A percentile compares a stretch with the other conserved stretches of the same genome.
Conservation (phyloP, 805 yeast genomes). For the Ogataea pignaliae region DNA sequence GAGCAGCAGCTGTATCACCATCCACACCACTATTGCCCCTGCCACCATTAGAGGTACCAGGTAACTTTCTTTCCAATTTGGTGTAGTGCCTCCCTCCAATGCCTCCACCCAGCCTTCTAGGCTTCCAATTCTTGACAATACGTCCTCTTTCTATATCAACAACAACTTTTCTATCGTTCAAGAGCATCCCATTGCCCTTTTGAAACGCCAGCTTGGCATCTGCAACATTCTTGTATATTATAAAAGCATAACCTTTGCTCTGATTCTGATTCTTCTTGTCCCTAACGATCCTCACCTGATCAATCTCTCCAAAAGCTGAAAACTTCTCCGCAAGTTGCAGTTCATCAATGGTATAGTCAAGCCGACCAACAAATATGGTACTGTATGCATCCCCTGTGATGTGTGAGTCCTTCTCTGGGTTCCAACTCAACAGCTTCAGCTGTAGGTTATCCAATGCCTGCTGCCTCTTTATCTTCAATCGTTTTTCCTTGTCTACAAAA, state of each 20-base stretch:
- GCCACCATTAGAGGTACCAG: too few species aligned
- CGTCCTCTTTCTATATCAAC: constrained; percentile 74
- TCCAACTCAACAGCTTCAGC: constrained; percentile 39
- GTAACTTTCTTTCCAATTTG: constrained; percentile 1
- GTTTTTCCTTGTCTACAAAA: constrained; percentile 22
- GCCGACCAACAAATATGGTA: constrained; percentile 74
- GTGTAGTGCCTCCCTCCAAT: constrained; percentile 57
- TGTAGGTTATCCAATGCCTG: constrained; percentile 28
- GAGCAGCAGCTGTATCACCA: too few species aligned
- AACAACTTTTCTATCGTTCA: constrained; percentile 52
- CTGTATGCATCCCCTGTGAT: constrained; percentile 66
- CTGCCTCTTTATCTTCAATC: constrained; percentile 21
- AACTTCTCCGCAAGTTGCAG: constrained; percentile 62
- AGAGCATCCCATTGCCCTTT: constrained; percentile 48
- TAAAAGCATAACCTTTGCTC: constrained; percentile 81
- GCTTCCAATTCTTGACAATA: constrained; percentile 61
- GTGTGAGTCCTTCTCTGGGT: constrained; percentile 54
- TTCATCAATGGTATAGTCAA: constrained; percentile 62
- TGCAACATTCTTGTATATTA: constrained; percentile 57
- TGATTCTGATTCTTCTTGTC: constrained; percentile 40
- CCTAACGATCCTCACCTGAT: constrained; percentile 52
- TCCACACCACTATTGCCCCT: too few species aligned
- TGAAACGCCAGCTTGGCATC: constrained; percentile 61
- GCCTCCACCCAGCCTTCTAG: constrained; percentile 84
- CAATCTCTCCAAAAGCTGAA: constrained; percentile 65